Evolutionary conservation across 1,284 basidiomycete genomes (phyloP), one percentile per base, ranked within the genome.

Genomic region (Boletus holoroseus): DNA sequence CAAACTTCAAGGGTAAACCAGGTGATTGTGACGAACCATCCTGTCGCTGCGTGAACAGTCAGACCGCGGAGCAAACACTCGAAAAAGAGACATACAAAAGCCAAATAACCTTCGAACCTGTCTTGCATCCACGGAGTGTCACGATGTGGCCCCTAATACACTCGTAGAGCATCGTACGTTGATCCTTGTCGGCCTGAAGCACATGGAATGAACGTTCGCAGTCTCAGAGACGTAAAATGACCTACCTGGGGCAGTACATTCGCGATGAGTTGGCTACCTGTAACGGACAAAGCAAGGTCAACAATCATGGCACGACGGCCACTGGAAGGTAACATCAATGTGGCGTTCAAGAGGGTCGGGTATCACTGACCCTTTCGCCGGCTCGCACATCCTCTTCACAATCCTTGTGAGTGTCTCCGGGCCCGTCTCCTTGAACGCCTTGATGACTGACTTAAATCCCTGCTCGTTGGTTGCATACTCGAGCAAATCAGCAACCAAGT

Each of bases 21-120:
- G 53, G 37, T 53, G 44, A 46, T 50, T 27, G 47, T 54, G 49
- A 63, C 66, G 43, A 55, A 76, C 71, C 76, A 80, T 82, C 63
- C 77, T 72, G 56, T 78, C 76, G 57, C 75, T 78, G 50, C 15
- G 41, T 26, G 13, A 16, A 46, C 20, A 5, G 54, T 66, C 35
- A 60, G 47, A 42, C 18, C 16, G 18, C 7, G 34, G 5, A 18
- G 16, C 11, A 37, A 11, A 41, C 13, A 40, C 26, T 30, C 9
- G 11, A 44, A 55, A 31, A 35, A 36, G 26, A 43, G 26, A 79
- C 86, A 55, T 68, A 89, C 86, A 91, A 91, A 44, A 91, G 74
- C 88, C 88, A 91, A 62, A 90, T 90, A 59, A 90, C 86, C 62
- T 88, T 89, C 0, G 88, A 90, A 24, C 88, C 88, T 2, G 88